Base-by-base conservation (phyloP, 2,329 filamentous ascomycete genomes). In the Paecilomyces fulvus region DNA sequence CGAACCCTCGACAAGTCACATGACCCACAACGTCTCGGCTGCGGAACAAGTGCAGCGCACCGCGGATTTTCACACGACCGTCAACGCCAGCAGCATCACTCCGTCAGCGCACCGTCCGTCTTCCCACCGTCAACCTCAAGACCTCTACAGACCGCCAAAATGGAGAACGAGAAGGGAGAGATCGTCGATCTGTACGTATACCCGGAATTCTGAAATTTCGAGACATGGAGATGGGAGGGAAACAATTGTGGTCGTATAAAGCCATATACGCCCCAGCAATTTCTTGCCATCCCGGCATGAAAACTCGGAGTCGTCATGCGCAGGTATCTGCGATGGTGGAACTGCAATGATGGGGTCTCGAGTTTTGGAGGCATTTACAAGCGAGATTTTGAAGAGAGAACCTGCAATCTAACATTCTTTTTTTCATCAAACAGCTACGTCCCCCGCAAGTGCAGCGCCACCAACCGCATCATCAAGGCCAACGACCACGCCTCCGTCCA, bases 151-250 rank as follows among this genome's bases (percentile, higher is more conserved):
- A 69, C 70, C 72, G 73, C 70, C 75, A 92, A 84, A 81, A 99
- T 97, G 94, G 94, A 99, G 86, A 99, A 99, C 91, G 94, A 97
- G 84, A 91, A 91, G 83, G 92, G 92, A 83, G 91, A 97, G 81
- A 92, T 96, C 82, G 94, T 97, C 79, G 92, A 97, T 83, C 91
- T 96, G 90, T 96, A 87, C 80, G 87, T 80, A 67, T 57, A 51
- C 54, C 58, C 53, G 62, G 60, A 58, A 50, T 20, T 54, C 51
- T 50, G 56, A 55, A 55, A 58, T 59, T 59, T 55, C 55, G 54
- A 21, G n/a, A 5, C 20, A 21, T 50, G 20, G 10, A 33, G 21
- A 28, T n/a, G 52, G 25, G 30, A n/a, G 52, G 25, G 30, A 49
- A 52, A 55, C 25, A 33, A 33, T 30, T 23, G 46, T n/a, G 48